Evolutionary conservation across 208 protist species (phyloP), one percentile per base, ranked within the genome.

Genomic region (Naegleria fowleri): DNA sequence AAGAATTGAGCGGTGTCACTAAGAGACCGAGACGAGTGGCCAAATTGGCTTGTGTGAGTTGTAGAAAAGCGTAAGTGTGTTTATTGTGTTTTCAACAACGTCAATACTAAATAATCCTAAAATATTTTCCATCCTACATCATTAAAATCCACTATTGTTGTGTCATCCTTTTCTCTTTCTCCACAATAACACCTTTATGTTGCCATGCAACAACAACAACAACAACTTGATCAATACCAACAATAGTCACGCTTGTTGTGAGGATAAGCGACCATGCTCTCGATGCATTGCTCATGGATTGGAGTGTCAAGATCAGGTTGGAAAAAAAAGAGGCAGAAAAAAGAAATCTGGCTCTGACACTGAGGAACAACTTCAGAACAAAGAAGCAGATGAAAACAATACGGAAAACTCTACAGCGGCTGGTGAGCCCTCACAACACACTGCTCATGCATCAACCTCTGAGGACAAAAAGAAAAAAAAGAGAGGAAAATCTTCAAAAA

Each of bases 261-360:
- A 88, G 16, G 85, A 88, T 36, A 36, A 48, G 25, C 7, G 85
- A 88, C 85, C 85, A 4, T 88, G 85, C 58, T 48, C 41, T 39
- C 51, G 85, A 58, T 88, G 85, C n/a, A 19, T 88, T 15, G 6
- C 41, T 58, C 85, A 88, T 41, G 85, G 85, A 36, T 39, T 88
- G 6, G 41, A 51, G 36, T 88, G 85, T 58, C 22, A 39, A n/a
- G 43, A 88, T 58, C n/a, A 40, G 38, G 41, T 40, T 0, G 85
- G 85, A n/a, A 88, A 88, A 43, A 88, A 88, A 43, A 88, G 85
- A 38, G 85, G 85, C 6, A 48, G 85, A 33, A 88, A 88, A 58
- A 88, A 88, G 43, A 88, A 88, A 19, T 1, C 67, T 36, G 67
- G 29, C 7, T 19, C 19, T 36, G 67, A 79, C 2, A 79, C 29